Evolutionary conservation across 2,329 filamentous ascomycete genomes (phyloP).

Genomic region (Hymenoscyphus infarciens): DNA sequence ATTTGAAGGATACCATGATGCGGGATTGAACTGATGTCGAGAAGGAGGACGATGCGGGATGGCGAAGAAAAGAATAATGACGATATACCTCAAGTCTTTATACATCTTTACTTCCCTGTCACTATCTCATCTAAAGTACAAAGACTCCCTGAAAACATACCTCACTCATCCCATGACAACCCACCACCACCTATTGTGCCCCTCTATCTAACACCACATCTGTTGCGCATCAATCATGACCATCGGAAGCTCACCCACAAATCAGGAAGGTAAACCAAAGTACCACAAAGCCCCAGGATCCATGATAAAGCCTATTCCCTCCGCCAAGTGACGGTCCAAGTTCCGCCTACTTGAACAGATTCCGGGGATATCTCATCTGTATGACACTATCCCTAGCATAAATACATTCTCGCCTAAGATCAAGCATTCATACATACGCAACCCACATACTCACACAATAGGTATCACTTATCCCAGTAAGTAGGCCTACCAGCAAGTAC

Average conservation of each 20-base stretch:
- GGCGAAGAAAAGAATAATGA: background rate
- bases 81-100: background rate
- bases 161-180: background rate
- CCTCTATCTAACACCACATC: background rate
- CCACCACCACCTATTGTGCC: background rate
- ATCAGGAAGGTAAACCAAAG: conserved; percentile 1
- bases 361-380: background rate
- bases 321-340: background rate
- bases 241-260: background rate
- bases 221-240: background rate
- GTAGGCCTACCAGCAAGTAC: background rate
- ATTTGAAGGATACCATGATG: conserved; percentile 4
- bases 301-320: background rate
- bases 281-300: background rate
- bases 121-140: background rate
- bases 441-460: background rate
- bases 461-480: background rate
- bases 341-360: background rate
- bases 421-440: background rate
- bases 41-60: background rate
- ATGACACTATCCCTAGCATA: background rate
- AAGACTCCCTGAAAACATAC: background rate
- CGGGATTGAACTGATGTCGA: background rate
- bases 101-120: background rate
- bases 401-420: background rate